Evolutionary conservation across 768 basidiomycete species (phyloP), one percentile per base, ranked within the genome.

Genomic region (Auricularia sp.): DNA sequence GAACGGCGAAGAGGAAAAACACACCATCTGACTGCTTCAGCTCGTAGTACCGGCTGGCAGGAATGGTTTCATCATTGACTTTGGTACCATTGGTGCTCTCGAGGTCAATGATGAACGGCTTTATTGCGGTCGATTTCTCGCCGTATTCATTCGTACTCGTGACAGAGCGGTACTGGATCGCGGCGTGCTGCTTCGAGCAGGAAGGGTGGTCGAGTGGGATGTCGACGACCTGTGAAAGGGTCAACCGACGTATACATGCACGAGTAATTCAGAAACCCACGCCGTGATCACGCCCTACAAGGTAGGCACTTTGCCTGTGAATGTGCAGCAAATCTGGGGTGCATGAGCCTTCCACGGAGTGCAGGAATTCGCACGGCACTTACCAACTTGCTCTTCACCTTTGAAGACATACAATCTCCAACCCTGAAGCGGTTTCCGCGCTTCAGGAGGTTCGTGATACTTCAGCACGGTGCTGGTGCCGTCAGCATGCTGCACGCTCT

Each of bases 401-500:
- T 98, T 98, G 82, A 98, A 99, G 39, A 98, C 95, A 72, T 98
- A 99, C 66, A 99, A 72, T 72, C 97, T 81, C 97, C 97, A 98
- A 18, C 91, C 90, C 39, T 90, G 75, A 3, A 81, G 76, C 10
- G 97, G 96, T 72, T 95, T 98, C 68, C 97, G 80, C 35, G 96
- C 97, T 79, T 99, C 97, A 5, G 97, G 94, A 16, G 97, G 97
- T 74, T 99, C 97, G 67, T 98, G 95, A 74, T 99, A 99, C 75
- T 98, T 99, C 67, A 99, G 79, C 54, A 97, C 84, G 5, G 89
- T 87, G 69, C 79, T 86, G 61, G 84, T 84, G n/a, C 90, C 92
- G 71, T 91, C 87, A 6, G 79, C 77, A 36, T 84, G 81, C 68
- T 84, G 83, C 53, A 95, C 87, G 1, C 91, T 93, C 72, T 99